Base-by-base conservation (phyloP, 768 basidiomycete species). In the Termitomyces sp. region DNA sequence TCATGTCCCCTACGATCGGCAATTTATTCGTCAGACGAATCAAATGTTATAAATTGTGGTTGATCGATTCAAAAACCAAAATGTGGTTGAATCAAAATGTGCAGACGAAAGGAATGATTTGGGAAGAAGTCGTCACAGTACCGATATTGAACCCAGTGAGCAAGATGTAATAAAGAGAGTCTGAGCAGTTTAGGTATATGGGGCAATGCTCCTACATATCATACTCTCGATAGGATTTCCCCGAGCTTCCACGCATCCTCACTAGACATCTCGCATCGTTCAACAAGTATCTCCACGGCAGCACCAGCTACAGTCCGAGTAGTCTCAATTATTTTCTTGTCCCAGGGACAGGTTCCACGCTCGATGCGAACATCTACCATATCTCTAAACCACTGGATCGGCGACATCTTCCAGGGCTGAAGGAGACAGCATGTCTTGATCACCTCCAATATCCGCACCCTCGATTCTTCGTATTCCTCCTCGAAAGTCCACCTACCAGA, bases 401-500 rank as follows among this genome's bases (percentile, higher is more conserved):
- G 40, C 27, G 50, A 22, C n/a, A 63, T 50, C 33, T 2, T 52
- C 60, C 60, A 65, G 12, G 60, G 32, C 5, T 15, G 9, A 2
- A 36, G 31, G 20, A 61, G 52, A 53, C 38, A 61, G n/a, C 54
- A 16, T 16, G 49, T 45, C 39, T 12, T 63, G 20, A 66, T 46
- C 31, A 69, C 52, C 40, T 59, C 40, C 52, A 29, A 50, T 27
- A 71, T 29, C 20, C 52, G 62, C 50, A 13, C 27, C 50, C 59
- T 71, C 9, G 74, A 77, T 49, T 70, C 62, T 11, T 62, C 53
- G 51, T 75, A 76, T 45, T 64, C 70, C 7, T 53, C 52, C 23
- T 59, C 56, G 25, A 66, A 62, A 29, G 48, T 61, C 29, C 64
- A 44, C 16, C 35, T 40, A 0, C 65, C 53, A 0, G 56, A 62